Conservation (phyloP, 805 yeast genomes). For the Suhomyces vadensis region DNA sequence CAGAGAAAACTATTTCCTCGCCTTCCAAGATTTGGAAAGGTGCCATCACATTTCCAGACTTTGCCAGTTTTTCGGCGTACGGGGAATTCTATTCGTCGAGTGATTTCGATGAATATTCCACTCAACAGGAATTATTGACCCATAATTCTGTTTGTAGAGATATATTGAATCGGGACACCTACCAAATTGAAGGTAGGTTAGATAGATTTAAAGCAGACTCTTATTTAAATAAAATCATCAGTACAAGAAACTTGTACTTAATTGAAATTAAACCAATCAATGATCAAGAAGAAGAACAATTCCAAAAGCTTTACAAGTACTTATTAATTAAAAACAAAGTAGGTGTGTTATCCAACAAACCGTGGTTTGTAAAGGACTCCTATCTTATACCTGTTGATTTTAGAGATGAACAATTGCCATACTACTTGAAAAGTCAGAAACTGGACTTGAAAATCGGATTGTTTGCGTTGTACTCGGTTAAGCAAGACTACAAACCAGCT, state of each 20-base stretch:
- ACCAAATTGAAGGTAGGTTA: slow-evolving; percentile 65
- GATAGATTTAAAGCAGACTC: slow-evolving; percentile 53
- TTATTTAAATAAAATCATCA: slow-evolving; percentile 51
- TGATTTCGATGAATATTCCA: slow-evolving; percentile 12
- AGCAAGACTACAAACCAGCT: slow-evolving; percentile 29
- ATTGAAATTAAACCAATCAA: slow-evolving; percentile 39
- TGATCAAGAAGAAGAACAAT: slow-evolving; percentile 23
- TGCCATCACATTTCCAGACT: slow-evolving; percentile 48
- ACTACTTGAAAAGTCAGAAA: slow-evolving; percentile 17
- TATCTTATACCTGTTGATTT: slow-evolving; percentile 50
- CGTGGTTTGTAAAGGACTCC: slow-evolving; percentile 59
- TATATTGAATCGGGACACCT: slow-evolving; percentile 26
- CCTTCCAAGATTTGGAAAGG: slow-evolving; percentile 44
- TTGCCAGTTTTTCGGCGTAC: slow-evolving; percentile 43
- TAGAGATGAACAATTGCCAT: slow-evolving; percentile 21
- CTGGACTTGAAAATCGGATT: slow-evolving; percentile 23
- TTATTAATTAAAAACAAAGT: slow-evolving; percentile 48
- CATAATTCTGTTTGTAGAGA: slow-evolving; percentile 28
- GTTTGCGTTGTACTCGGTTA: slow-evolving; percentile 39
- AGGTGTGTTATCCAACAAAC: slow-evolving; percentile 59
- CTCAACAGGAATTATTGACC: slow-evolving; percentile 14
- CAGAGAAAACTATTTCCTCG: not conserved
- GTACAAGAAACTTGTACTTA: slow-evolving; percentile 54
- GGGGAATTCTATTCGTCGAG: slow-evolving; percentile 39
- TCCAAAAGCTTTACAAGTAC: slow-evolving; percentile 41